Evolutionary conservation across 306 rosid genomes (phyloP), one percentile per base, ranked within the genome.

Genomic region (Cucurbita moschata): DNA sequence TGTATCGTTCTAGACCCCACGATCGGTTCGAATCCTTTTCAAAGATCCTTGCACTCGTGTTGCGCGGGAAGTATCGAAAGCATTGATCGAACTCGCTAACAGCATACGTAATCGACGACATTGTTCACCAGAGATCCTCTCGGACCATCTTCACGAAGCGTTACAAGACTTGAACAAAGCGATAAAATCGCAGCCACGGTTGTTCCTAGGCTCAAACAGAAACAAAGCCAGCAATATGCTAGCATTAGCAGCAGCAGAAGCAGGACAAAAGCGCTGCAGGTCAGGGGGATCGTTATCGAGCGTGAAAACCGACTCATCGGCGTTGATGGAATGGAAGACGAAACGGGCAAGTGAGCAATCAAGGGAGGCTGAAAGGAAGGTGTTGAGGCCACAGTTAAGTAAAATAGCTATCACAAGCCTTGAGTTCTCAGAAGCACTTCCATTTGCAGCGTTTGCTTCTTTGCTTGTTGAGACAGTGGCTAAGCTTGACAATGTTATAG

Each of bases 401-500:
- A 91, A 89, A 73, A 86, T 89, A 35, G 97, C 89, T 1, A 89
- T 87, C 76, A 94, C 96, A 19, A 79, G 96, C 83, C 88, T 94
- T 18, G 98, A 94, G 78, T 94, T 94, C 86, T 90, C 97, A 14
- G 97, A 94, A 76, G 98, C 98, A 44, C 96, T 90, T 80, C 98
- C 97, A 5, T 85, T 94, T 75, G 98, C 98, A 52, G 97, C 97
- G 16, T 94, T 94, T 77, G 97, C 98, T 21, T 88, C 97, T n/a
- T 75, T 90, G 86, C 87, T 94, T 26, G 98, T 90, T 74, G 98
- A 94, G 84, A 87, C 87, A 0, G 98, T 88, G 65, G 98, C 97
- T 2, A 94, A 90, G 82, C 85, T 94, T 21, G 98, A 94, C 68
- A 74, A 64, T 76, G 88, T 94, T 18, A 94, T 94, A 2, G 95